Conservation (phyloP, 305 asterid genomes). For the Rubia tinctorum region DNA sequence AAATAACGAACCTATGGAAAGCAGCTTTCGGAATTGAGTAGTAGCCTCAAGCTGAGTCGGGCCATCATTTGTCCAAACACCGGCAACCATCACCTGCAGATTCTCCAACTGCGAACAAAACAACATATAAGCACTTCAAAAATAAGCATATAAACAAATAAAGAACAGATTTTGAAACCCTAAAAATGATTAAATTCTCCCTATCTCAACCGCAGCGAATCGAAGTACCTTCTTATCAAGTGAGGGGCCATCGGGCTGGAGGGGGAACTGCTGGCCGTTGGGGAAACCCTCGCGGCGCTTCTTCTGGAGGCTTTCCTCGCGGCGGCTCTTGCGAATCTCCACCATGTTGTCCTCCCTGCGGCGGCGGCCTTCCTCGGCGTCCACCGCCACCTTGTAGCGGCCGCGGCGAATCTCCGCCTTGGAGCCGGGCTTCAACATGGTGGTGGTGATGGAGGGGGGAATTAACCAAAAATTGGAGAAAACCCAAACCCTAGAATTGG, state of each 20-base stretch:
- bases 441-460: background rate
- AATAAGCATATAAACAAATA: background rate
- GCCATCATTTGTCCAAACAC: conserved; percentile 61
- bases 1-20: conserved; percentile 78
- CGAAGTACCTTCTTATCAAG: conserved; percentile 59
- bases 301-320: conserved; percentile 89
- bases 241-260: conserved; percentile 42
- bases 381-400: conserved; percentile 88
- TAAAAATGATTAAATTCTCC: background rate
- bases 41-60: conserved; percentile 70
- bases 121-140: background rate
- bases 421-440: conserved; percentile 68
- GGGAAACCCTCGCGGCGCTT: conserved; percentile 76
- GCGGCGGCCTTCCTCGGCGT: conserved; percentile 92
- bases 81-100: conserved; percentile 74
- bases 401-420: conserved; percentile 78
- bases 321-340: conserved; percentile 83
- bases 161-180: background rate
- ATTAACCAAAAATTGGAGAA: background rate
- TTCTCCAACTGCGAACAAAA: conserved; percentile 51
- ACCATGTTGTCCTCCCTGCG: conserved; percentile 94
- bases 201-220: background rate
- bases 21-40: conserved; percentile 74
- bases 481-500: conserved; percentile 11
- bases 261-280: conserved; percentile 40